Percentiles rank a stretch among this genome's conserved stretches.
phyloP scores from a whole-genome alignment of 805 yeast species.

The Diddensiella caesifluorescens region DNA sequence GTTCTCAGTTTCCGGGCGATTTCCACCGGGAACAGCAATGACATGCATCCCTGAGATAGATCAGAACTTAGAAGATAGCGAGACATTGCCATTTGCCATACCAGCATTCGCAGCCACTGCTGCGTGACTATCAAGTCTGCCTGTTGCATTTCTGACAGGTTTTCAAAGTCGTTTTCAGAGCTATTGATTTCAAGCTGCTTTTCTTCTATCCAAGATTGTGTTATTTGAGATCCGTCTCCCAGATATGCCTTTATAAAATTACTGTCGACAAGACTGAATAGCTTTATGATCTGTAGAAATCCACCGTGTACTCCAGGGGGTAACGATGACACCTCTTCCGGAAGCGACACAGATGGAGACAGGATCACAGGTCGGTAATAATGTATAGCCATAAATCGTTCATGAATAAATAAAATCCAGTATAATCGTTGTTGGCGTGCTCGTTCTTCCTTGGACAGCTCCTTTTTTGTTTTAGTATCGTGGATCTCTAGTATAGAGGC shows the following conservation, averaged over 20 bases:
- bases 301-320: slow-evolving; percentile 12
- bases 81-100: slow-evolving; percentile 19
- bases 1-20: slow-evolving; percentile 10
- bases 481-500: slow-evolving; percentile 8
- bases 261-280: slow-evolving; percentile 15
- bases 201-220: slow-evolving; percentile 12
- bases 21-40: slow-evolving; percentile 15
- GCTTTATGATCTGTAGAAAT: slow-evolving; percentile 14
- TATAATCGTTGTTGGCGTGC: slow-evolving; percentile 12
- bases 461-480: background rate
- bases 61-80: slow-evolving; percentile 8
- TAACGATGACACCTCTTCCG: slow-evolving; percentile 10
- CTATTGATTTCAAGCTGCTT: slow-evolving; percentile 10
- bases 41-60: slow-evolving; percentile 11
- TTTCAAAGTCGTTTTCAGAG: slow-evolving; percentile 3
- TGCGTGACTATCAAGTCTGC: slow-evolving; percentile 16
- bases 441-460: slow-evolving; percentile 7
- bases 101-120: slow-evolving; percentile 18
- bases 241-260: slow-evolving; percentile 15
- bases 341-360: slow-evolving; percentile 2
- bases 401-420: slow-evolving; percentile 18
- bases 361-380: slow-evolving; percentile 11
- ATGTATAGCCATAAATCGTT: slow-evolving; percentile 18
- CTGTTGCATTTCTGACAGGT: slow-evolving; percentile 14
- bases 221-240: slow-evolving; percentile 7